Base-by-base conservation (phyloP, 202 grass and related monocot species). In the Eragrostis tef region DNA sequence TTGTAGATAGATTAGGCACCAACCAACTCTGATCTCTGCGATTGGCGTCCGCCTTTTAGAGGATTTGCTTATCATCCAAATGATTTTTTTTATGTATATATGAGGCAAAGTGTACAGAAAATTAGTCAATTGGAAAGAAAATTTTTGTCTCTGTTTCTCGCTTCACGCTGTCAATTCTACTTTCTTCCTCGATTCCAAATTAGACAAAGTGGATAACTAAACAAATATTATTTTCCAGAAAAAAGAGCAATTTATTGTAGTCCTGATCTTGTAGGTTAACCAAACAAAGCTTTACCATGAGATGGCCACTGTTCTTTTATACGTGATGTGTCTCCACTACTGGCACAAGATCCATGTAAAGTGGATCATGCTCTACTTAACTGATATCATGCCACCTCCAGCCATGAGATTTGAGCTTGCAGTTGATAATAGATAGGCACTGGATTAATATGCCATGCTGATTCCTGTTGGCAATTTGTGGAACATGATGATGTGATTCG, bases 1-100 rank as follows among this genome's bases (percentile, higher is more conserved):
- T 87, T 73, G 60, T 87, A 84, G 77, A 84, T 41, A 79, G 20
- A 75, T 63, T 44, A 58, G 8, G 19, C 51, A 47, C 16, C 64
- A 58, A 26, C 20, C 64, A 58, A 26, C 20, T 84, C 50, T 58
- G 5, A 41, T 58, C 26, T 9, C 27, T 34, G 73, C 14, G 48
- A 77, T 70, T 49, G 19, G 63, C 31, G 3, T 77, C 73, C 24
- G 12, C 47, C 20, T 77, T 78, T 78, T 78, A 85, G 64, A 85
- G 82, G 65, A 78, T 78, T 19, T 19, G 36, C 51, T 52, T 24
- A 76, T 77, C 63, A 65, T 66, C 4, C 14, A 44, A 59, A 78
- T 17, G 17, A 31, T 63, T 70, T 69, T 70, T 5, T 16, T 7
- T 78, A 45, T 76, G 25, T 67, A 67, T 71, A 65, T 47, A 76